Conservation (phyloP, 176 grass and related monocot species). For the Oryza officinalis region DNA sequence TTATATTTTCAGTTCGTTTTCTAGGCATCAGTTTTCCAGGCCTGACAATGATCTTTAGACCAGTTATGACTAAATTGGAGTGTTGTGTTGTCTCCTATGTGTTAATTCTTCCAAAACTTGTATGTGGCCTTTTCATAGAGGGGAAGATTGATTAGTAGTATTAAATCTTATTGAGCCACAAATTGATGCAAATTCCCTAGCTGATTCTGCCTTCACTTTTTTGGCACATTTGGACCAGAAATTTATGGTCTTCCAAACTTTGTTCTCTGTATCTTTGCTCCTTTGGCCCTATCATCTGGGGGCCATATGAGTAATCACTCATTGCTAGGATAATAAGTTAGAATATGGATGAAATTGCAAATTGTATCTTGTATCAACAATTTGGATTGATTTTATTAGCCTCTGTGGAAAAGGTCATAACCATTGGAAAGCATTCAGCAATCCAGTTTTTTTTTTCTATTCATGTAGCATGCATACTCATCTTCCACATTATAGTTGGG, state of each 20-base stretch:
- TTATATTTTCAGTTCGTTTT: constrained; percentile 42
- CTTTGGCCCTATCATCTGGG: not conserved
- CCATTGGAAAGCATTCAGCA: not conserved
- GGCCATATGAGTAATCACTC: not conserved
- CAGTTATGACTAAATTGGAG: not conserved
- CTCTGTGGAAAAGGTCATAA: too few relatives aligned
- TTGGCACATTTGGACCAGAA: not conserved
- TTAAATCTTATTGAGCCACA: not conserved
- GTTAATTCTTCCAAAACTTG: not conserved
- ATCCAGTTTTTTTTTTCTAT: not conserved
- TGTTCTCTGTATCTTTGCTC: not conserved
- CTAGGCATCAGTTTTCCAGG: constrained; percentile 52
- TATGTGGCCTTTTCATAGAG: not conserved
- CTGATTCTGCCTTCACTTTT: not conserved
- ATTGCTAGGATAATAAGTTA: not conserved
- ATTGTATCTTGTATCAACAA: not conserved
- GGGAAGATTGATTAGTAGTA: not conserved
- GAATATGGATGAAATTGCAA: not conserved
- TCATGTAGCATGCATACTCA: not conserved
- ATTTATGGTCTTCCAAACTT: not conserved
- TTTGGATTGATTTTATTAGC: too few relatives aligned
- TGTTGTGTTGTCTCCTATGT: not conserved
- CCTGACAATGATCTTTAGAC: constrained; percentile 46
- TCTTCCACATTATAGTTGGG: not conserved
- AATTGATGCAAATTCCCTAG: not conserved